Percentiles rank a stretch among this genome's conserved stretches.
phyloP scores from a whole-genome alignment of 495 filamentous ascomycete genomes.

The Aspergillus funiculosus region DNA sequence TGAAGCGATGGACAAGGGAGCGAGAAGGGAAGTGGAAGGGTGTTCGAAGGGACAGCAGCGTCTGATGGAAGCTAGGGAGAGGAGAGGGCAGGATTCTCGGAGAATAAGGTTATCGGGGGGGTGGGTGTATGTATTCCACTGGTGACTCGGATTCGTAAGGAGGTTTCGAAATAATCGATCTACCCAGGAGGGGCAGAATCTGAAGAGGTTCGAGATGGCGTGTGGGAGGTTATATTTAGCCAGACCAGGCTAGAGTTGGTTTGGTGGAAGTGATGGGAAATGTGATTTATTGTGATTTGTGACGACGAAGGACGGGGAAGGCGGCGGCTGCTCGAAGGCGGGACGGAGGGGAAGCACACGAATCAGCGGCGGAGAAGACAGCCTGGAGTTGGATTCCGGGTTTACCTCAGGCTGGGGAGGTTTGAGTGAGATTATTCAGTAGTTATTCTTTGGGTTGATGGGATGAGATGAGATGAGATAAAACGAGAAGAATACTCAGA shows the following conservation, averaged over 20 bases:
- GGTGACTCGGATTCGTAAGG: slow-evolving; percentile 5
- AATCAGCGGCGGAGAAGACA: not conserved
- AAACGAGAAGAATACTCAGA: slow-evolving; percentile 1
- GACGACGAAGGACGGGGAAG: slow-evolving; percentile 14
- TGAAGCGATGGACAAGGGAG: slow-evolving; percentile 19
- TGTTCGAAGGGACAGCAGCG: not conserved
- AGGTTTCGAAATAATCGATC: slow-evolving; percentile 4
- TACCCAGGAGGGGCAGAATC: slow-evolving; percentile 4
- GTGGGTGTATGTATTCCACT: not conserved
- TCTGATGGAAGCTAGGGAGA: slow-evolving; percentile 5
- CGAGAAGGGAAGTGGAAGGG: slow-evolving; percentile 3
- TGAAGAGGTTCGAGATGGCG: not conserved
- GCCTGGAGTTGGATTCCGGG: not conserved
- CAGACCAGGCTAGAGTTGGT: no score
- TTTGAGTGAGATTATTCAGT: not conserved
- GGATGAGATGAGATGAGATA: not conserved
- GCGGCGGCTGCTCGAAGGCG: slow-evolving; percentile 13
- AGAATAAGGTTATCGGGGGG: not conserved
- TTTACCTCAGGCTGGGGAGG: not conserved
- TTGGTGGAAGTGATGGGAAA: no score
- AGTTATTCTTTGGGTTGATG: not conserved
- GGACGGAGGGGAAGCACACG: slow-evolving; percentile 5
- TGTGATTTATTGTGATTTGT: slow-evolving; percentile 15
- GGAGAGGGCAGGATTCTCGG: not conserved
- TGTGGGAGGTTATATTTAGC: slow-evolving; percentile 8